These are phyloP conservation scores for Apiosordaria backusii DNA, from an alignment of 495 filamentous ascomycete species.

Conservation along the genomic window DNA sequence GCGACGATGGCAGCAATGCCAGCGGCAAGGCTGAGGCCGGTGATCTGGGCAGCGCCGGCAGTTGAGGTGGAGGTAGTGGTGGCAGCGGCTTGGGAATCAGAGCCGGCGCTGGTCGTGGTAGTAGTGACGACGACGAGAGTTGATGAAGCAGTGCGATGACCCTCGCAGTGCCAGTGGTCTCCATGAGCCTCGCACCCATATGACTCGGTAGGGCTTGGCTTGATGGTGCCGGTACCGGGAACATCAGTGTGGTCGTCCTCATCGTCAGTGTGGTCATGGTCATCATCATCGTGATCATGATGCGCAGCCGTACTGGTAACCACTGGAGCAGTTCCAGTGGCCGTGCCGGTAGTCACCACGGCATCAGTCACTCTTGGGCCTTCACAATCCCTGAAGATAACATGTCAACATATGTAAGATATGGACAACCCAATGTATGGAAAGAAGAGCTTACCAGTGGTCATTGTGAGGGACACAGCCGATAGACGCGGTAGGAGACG, in stretches of 20 bases:
- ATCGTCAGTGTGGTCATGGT: slow-evolving; percentile 20
- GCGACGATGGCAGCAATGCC: slow-evolving; percentile 6
- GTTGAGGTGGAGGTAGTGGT: background rate
- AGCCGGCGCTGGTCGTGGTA: background rate
- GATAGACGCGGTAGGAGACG: slow-evolving; percentile 37
- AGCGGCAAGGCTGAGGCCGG: slow-evolving; percentile 18
- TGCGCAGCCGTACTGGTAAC: slow-evolving; percentile 17
- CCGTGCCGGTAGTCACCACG: slow-evolving; percentile 1
- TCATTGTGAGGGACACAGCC: slow-evolving; percentile 39
- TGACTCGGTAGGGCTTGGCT: slow-evolving; percentile 37
- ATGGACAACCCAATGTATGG: too few species aligned
- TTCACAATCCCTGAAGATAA: slow-evolving; percentile 32
- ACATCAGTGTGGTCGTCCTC: slow-evolving; percentile 17
- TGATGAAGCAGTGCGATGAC: slow-evolving; percentile 22
- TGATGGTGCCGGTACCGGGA: slow-evolving; percentile 21
- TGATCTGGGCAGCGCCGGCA: slow-evolving; percentile 9
- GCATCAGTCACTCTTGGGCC: slow-evolving; percentile 24
- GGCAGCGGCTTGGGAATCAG: background rate
- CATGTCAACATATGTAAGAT: background rate
- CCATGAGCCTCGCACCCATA: slow-evolving; percentile 36
- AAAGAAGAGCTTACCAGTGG: slow-evolving; percentile 31
- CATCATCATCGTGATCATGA: slow-evolving; percentile 14
- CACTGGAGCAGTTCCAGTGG: background rate
- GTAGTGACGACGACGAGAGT: slow-evolving; percentile 2
- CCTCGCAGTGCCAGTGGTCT: slow-evolving; percentile 43